Base-by-base conservation (phyloP, 108 stramenopile species). In the Fragilariopsis cylindrus region DNA sequence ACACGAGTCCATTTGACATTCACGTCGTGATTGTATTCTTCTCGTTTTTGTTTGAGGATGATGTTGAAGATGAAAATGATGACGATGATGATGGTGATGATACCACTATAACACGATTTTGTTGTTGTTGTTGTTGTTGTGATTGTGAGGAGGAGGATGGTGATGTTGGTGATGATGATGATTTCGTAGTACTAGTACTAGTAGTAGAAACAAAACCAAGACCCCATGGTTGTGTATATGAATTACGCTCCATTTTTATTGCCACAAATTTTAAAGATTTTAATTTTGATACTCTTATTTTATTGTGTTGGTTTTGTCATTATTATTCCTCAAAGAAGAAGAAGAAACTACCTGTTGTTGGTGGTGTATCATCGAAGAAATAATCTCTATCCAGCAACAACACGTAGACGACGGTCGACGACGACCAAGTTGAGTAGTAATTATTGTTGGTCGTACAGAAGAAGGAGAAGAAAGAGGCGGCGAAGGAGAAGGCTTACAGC, bases 171-270 rank as follows among this genome's bases (percentile, higher is more conserved):
- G 52, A 12, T 15, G 12, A 15, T n/a, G 52, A 53, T 53, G 52
- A n/a, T n/a, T 53, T 53, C n/a, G 52, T 53, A 53, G 2, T 53
- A 2, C 15, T 15, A 53, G 15, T 53, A 53, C 52, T 53, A 12
- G 15, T 2, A 3, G 48, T 19, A 6, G 48, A 50, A 21, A 68
- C 67, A 50, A 68, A 68, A 12, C 67, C 67, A 6, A 68, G 67
- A 4, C 67, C 67, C 67, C 67, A 68, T 5, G 67, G 67, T 40
- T 68, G 5, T n/a, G 48, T 18, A 4, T 50, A 4, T 3, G 48
- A 68, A 13, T 18, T 16, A 5, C 67, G 48, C 39, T 68, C 48
- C 4, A 60, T 30, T 21, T 11, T 60, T 4, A 30, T 40, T 30
- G 58, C 4, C 40, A 60, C 21, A 4, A 60, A 9, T 21, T 11